A percentile compares a stretch with the other conserved stretches of the same genome.
phyloP scores from a whole-genome alignment of 176 grass and related monocot genomes.

The Carex cristatella region DNA sequence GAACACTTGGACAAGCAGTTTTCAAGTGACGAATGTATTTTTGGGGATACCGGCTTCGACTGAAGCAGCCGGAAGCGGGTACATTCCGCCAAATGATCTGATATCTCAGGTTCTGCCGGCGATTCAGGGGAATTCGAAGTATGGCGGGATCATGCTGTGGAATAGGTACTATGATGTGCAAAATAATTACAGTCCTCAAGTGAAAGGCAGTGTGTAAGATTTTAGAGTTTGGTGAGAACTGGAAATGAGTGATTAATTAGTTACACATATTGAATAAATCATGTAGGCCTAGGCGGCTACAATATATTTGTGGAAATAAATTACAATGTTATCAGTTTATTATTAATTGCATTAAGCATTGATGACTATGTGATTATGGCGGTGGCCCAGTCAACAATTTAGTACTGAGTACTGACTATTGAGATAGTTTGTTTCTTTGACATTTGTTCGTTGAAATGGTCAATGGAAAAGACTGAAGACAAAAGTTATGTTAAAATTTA shows the following conservation, averaged over 20 bases:
- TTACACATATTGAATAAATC: background rate
- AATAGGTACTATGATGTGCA: constrained; percentile 55
- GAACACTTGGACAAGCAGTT: constrained; percentile 52
- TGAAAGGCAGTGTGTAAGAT: constrained; percentile 41
- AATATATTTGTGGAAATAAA: background rate
- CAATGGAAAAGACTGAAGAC: too few relatives aligned
- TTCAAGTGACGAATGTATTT: constrained; percentile 38
- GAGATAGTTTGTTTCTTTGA: too few relatives aligned
- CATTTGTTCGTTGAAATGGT: too few relatives aligned
- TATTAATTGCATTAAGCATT: too few relatives aligned
- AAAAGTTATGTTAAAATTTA: too few relatives aligned
- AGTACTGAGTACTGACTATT: too few relatives aligned
- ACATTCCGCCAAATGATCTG: constrained; percentile 41
- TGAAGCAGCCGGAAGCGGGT: constrained; percentile 33
- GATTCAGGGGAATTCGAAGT: constrained; percentile 42
- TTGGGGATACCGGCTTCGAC: constrained; percentile 53
- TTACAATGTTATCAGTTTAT: too few relatives aligned
- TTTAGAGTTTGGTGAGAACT: background rate
- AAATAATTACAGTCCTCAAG: constrained; percentile 41
- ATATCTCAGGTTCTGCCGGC: constrained; percentile 45
- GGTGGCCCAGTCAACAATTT: too few relatives aligned
- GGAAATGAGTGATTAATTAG: background rate
- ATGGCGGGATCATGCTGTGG: constrained; percentile 77
- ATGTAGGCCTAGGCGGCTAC: background rate
- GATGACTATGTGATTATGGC: too few relatives aligned